Evolutionary conservation across 495 filamentous ascomycete genomes (phyloP), one percentile per base, ranked within the genome.

Genomic region (Aspergillus carlsbadensis): DNA sequence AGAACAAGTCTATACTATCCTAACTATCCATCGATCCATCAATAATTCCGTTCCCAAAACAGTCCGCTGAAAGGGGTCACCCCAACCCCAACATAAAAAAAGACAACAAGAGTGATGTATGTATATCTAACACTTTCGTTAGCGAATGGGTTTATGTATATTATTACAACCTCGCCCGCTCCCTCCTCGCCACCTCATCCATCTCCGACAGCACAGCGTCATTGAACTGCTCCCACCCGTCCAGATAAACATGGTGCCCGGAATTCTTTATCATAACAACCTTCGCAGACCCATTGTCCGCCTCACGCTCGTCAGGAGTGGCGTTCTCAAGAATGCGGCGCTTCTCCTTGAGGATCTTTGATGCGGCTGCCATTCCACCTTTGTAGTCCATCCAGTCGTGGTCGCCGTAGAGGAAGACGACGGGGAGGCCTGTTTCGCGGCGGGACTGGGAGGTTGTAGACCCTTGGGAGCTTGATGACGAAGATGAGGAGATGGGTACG

Each of bases 371-470:
- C 57, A 82, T 86, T 1, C 94, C 94, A 14, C 93, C 95, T 0
- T 82, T 82, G 11, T 93, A 84, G 62, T 98, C 95, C 94, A 98
- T 98, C 94, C 94, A 98, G 76, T 98, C 94, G 63, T 92, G 84
- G 63, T 96, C 91, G 52, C 94, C 94, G 64, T 98, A 98, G 87
- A 97, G 89, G 63, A 98, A 82, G 10, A 97, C 82, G 29, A 96
- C 78, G 0, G 94, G 94, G 49, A 91, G 76, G 4, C 92, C 93
- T 3, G 80, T 87, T 64, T 96, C 91, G 7, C 82, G 76, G 40
- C 59, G 45, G 72, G 61, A 1, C 52, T 52, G 15, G 48, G 56
- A 8, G 57, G 3, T 37, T 26, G 34, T 10, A n/a, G n/a, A n/a
- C n/a, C n/a, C n/a, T n/a, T n/a, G n/a, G 34, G 1, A 21, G 17